A percentile compares a stretch with the other conserved stretches of the same genome.
phyloP scores from a whole-genome alignment of 345 rosid species.

The Brassica rapa region DNA sequence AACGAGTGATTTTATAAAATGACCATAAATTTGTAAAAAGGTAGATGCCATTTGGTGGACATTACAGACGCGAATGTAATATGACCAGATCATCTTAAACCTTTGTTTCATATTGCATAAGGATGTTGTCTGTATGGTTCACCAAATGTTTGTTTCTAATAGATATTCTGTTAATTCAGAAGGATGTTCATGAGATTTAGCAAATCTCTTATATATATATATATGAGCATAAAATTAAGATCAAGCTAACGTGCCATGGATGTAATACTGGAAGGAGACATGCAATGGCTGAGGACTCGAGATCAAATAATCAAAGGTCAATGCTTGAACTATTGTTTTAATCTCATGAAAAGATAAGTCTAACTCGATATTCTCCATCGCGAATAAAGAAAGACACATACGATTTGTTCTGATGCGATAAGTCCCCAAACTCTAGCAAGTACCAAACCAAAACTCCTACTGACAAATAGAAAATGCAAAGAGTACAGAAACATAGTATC shows the following conservation, averaged over 20 bases:
- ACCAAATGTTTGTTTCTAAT: no score
- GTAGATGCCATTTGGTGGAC: no score
- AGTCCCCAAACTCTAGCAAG: constrained; percentile 28
- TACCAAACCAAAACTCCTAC: constrained; percentile 29
- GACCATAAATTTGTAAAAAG: no score
- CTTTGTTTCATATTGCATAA: no score
- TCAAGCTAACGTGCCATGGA: neutral
- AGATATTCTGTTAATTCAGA: neutral
- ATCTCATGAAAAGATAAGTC: neutral
- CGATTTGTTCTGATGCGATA: constrained; percentile 8
- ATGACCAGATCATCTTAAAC: no score
- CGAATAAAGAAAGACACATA: constrained; percentile 2
- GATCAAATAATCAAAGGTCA: neutral
- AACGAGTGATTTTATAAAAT: no score
- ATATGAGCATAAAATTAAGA: neutral
- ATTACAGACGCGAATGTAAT: no score
- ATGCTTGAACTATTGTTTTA: neutral
- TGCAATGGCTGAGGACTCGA: neutral
- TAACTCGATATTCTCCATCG: neutral
- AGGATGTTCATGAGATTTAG: neutral
- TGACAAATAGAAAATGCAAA: neutral
- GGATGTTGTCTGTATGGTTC: no score
- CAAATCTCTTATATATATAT: neutral
- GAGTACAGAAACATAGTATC: constrained; percentile 4
- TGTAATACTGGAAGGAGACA: neutral